These are phyloP conservation scores for Bryoerythrophyllum caledonicum DNA, from an alignment of 225 moss, liverwort and hornwort genomes.

Conservation along the genomic window DNA sequence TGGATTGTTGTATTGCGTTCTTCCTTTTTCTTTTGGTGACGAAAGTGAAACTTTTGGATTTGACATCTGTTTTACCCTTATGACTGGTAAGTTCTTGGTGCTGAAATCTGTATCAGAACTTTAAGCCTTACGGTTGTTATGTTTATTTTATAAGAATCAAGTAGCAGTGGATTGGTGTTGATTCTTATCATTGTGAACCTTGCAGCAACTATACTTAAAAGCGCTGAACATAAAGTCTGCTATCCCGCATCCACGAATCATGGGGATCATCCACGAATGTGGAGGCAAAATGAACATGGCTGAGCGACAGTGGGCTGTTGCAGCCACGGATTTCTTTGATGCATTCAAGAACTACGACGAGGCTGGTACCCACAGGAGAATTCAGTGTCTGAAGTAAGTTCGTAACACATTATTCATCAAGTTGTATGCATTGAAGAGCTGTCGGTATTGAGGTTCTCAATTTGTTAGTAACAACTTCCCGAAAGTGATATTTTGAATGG, in stretches of 20 bases:
- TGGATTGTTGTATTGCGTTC: constrained; percentile 4
- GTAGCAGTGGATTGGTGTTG: constrained; percentile 15
- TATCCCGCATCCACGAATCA: constrained; percentile 98
- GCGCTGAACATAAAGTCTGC: constrained; percentile 98
- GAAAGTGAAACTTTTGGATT: constrained; percentile 6
- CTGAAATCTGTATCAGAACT: neutral
- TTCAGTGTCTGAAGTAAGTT: constrained; percentile 98
- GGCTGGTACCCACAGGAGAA: constrained; percentile 98
- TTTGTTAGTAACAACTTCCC: constrained; percentile 1
- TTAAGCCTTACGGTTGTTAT: neutral
- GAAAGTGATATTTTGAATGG: constrained; percentile 17
- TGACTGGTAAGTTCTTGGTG: neutral
- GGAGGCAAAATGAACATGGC: constrained; percentile 99
- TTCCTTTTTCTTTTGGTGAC: neutral
- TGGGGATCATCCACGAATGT: constrained; percentile 99
- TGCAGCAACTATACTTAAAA: constrained; percentile 98
- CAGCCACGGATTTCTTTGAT: constrained; percentile 98
- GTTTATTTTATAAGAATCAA: neutral
- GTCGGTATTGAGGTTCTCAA: too few species aligned
- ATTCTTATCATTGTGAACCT: constrained; percentile 23
- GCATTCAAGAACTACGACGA: constrained; percentile 99
- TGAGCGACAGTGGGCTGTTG: constrained; percentile 98
- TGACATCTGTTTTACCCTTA: neutral
- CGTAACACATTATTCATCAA: neutral
- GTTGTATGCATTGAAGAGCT: constrained; percentile 9